Conservation (phyloP, 2,329 filamentous ascomycete genomes). For the Arthrinium phaeospermum region DNA sequence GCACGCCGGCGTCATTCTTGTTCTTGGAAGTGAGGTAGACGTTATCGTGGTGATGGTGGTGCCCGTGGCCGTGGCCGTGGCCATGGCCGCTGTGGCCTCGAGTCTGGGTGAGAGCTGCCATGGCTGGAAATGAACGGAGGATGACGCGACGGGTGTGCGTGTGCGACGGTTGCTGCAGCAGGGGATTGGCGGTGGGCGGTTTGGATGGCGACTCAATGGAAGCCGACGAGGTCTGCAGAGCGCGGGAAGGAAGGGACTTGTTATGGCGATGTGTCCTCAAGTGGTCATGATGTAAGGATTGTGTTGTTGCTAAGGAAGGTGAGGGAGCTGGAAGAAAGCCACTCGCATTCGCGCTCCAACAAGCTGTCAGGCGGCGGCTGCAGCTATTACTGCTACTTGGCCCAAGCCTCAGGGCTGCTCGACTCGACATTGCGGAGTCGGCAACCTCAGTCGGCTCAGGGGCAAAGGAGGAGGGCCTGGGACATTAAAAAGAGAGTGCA, state of each 20-base stretch:
- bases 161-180: conserved; percentile 23
- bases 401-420: conserved; percentile 14
- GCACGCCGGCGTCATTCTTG: conserved; percentile 90
- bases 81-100: conserved; percentile 58
- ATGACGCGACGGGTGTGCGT: conserved; percentile 23
- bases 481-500: not conserved
- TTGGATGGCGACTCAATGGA: conserved; percentile 16
- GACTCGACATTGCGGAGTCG: conserved; percentile 17
- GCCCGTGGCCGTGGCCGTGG: conserved; percentile 62
- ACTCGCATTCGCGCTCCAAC: not conserved
- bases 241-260: conserved; percentile 20
- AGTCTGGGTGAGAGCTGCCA: conserved; percentile 49
- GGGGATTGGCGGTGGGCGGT: conserved; percentile 1
- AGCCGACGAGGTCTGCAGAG: conserved; percentile 27
- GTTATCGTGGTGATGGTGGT: conserved; percentile 86
- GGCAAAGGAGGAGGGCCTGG: not conserved
- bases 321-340: conserved; percentile 4
- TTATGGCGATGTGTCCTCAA: conserved; percentile 25
- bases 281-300: conserved; percentile 19
- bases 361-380: conserved; percentile 11
- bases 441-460: conserved; percentile 14
- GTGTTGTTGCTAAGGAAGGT: not conserved
- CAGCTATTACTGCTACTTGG: not conserved
- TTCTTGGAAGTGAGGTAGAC: conserved; percentile 80
- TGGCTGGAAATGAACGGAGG: conserved; percentile 33